Base-by-base conservation (phyloP, 306 rosid species). In the Lathyrus tuberosus region DNA sequence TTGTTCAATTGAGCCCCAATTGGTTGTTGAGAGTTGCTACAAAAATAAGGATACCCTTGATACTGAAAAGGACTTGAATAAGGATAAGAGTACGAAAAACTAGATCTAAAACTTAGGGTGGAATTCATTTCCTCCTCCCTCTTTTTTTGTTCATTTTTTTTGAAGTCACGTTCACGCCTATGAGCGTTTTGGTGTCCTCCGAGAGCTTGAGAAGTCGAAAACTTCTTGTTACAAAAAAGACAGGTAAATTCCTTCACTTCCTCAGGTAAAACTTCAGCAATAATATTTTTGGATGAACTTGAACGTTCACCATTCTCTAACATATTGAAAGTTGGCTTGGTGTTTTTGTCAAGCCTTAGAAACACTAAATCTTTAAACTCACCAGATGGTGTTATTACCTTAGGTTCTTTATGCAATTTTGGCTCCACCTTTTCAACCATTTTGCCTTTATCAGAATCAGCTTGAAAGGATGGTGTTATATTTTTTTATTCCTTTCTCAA, bases 201-300 rank as follows among this genome's bases (percentile, higher is more conserved):
- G 0, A 90, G 77, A 2, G 93, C 93, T 52, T 90, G 96, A 4
- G 91, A 78, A 37, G 63, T 87, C 33, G 52, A 28, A 66, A 90
- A 90, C 24, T 15, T 64, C 43, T 58, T 78, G 9, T 2, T 1
- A 15, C 82, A 78, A 3, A 2, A 78, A 0, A n/a, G 51, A 51
- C 82, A 78, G 1, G 2, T 0, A 5, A 11, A 53, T 22, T 53
- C 60, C 8, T 5, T 53, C 60, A 53, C 35, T 53, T 53, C 8
- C 33, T 5, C 35, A 10, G 3, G 1, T 11, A 11, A 5, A 53
- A n/a, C 9, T 53, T 11, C 60, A 11, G 0, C 4, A 53, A 2
- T 11, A 53, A 12, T 9, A 2, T 5, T 53, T 22, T 53, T 30
- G 6, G 33, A 11, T 53, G 57, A 63, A 24, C 22, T 13, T 0